phyloP scores from a whole-genome alignment of 1,139 yeast genomes.

The Sugiyamaella japonica region DNA sequence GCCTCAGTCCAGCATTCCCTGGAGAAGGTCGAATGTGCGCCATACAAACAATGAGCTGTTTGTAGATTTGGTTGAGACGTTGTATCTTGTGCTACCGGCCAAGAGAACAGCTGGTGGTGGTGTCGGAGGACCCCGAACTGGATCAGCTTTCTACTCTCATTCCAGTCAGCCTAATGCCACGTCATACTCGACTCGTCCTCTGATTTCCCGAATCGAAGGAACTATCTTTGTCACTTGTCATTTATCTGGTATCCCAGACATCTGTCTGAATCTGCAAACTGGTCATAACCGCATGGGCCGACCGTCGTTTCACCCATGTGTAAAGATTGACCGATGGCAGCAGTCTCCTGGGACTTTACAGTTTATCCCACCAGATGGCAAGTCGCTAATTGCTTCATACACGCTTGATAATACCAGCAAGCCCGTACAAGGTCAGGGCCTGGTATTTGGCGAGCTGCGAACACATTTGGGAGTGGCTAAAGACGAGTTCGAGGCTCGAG shows the following conservation, averaged over 20 bases:
- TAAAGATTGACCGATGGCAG: slow-evolving; percentile 41
- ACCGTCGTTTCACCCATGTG: slow-evolving; percentile 57
- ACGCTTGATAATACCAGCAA: slow-evolving; percentile 46
- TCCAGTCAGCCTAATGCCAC: slow-evolving; percentile 12
- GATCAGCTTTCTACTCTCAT: slow-evolving; percentile 37
- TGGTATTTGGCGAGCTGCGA: slow-evolving; percentile 59
- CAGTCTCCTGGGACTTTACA: slow-evolving; percentile 45
- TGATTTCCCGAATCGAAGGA: slow-evolving; percentile 66
- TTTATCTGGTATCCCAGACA: slow-evolving; percentile 72
- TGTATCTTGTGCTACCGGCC: slow-evolving; percentile 40
- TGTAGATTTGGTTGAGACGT: slow-evolving; percentile 68
- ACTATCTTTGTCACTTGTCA: slow-evolving; percentile 61
- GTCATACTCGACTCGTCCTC: slow-evolving; percentile 41
- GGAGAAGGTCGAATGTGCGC: slow-evolving; percentile 69
- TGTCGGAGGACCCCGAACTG: slow-evolving; percentile 12
- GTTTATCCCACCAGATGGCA: slow-evolving; percentile 91
- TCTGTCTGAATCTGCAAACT: slow-evolving; percentile 55
- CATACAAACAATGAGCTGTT: slow-evolving; percentile 78
- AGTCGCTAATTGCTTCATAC: slow-evolving; percentile 63
- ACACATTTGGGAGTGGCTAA: slow-evolving; percentile 59
- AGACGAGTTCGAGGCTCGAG: slow-evolving; percentile 75
- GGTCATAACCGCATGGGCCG: slow-evolving; percentile 44
- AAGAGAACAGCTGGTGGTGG: neutral
- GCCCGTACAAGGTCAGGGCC: slow-evolving; percentile 44
- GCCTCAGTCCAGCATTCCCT: slow-evolving; percentile 49